Conservation (phyloP, 2,329 filamentous ascomycete genomes). For the Diaporthe eres region DNA sequence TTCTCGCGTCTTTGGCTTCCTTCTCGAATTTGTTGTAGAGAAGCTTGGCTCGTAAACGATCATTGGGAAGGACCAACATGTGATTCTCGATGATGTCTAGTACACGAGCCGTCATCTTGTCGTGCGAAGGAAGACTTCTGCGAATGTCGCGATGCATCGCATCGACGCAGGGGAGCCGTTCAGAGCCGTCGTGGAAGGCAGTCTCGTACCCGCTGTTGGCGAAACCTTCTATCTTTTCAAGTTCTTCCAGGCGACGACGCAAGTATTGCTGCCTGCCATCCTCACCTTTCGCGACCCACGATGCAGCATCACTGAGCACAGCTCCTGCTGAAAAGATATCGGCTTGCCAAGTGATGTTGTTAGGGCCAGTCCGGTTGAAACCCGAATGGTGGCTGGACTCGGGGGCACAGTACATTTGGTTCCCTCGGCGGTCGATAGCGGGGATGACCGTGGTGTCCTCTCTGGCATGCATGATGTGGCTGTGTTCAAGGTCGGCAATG, state of each 20-base stretch:
- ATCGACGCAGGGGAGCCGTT: neutral
- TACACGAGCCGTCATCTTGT: neutral
- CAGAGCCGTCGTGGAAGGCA: neutral
- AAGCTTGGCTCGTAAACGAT: neutral
- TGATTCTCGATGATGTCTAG: neutral
- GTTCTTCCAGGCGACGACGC: neutral
- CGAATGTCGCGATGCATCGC: neutral
- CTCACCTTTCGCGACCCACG: neutral
- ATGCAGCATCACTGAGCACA: neutral
- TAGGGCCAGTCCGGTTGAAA: neutral
- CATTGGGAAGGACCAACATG: neutral
- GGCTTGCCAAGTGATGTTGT: neutral
- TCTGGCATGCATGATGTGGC: neutral
- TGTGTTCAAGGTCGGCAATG: neutral
- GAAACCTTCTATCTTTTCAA: neutral
- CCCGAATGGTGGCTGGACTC: slow-evolving; percentile 1
- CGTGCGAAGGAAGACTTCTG: neutral
- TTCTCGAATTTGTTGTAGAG: neutral
- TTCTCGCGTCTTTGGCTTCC: neutral
- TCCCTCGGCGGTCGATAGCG: neutral
- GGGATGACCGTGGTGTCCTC: neutral
- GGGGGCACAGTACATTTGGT: slow-evolving; percentile 2
- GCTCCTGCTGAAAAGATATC: slow-evolving; percentile 9
- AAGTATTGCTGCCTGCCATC: neutral
- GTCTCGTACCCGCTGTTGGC: neutral